Evolutionary conservation across 106 monocot genomes (phyloP).

Genomic region (Allium cepa): DNA sequence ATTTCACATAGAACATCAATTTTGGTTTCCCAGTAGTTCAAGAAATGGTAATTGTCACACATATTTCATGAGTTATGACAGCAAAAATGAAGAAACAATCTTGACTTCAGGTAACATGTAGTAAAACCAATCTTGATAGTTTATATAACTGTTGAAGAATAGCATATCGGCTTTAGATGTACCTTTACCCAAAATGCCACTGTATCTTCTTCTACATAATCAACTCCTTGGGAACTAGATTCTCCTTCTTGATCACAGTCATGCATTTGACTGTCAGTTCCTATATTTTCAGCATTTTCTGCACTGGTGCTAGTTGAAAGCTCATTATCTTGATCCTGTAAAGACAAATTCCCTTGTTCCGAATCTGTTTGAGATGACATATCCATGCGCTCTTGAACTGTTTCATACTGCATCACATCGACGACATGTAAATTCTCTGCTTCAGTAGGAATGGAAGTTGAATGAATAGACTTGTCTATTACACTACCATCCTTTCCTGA

Average conservation of each 20-base stretch:
- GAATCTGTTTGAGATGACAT: slow-evolving; percentile 19
- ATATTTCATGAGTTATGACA: background rate
- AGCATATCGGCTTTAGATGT: slow-evolving; percentile 8
- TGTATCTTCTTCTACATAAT: slow-evolving; percentile 29
- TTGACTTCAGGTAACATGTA: background rate
- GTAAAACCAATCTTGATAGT: background rate
- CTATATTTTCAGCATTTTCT: slow-evolving; percentile 3
- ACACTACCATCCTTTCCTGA: slow-evolving; percentile 1
- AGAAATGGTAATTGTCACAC: background rate
- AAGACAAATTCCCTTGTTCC: slow-evolving; percentile 13
- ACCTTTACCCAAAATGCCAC: slow-evolving; percentile 87
- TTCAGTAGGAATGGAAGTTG: background rate
- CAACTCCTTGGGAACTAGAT: slow-evolving; percentile 6
- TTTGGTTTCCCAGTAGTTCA: no score
- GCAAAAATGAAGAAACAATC: background rate
- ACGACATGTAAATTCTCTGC: slow-evolving; percentile 11
- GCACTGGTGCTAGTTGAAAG: slow-evolving; percentile 4
- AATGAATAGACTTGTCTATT: slow-evolving; percentile 7
- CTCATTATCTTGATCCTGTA: slow-evolving; percentile 11
- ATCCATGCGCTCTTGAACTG: slow-evolving; percentile 14
- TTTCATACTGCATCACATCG: slow-evolving; percentile 6
- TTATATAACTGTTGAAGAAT: background rate
- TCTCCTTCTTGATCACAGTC: slow-evolving; percentile 18
- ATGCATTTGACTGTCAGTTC: slow-evolving; percentile 2
- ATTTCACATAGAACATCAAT: no score